Conservation (phyloP, 1,139 yeast species). For the Yarrowia galli region DNA sequence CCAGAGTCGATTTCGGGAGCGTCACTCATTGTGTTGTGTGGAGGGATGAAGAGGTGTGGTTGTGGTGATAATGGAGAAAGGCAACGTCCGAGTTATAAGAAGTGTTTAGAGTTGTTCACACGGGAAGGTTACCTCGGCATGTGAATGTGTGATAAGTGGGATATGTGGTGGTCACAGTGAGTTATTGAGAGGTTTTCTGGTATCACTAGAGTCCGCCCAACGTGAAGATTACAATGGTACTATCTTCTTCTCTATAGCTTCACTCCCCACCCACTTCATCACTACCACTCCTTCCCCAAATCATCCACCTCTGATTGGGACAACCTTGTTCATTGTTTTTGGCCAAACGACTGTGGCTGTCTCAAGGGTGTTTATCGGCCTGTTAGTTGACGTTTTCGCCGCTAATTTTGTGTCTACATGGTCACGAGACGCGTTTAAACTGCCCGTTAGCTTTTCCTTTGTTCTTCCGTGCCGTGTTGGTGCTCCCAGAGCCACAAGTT, state of each 20-base stretch:
- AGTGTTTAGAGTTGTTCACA: conserved; percentile 14
- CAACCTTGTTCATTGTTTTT: conserved; percentile 14
- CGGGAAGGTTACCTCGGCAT: conserved; percentile 22
- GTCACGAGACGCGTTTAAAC: neutral
- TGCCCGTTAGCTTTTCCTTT: neutral
- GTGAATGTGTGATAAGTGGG: conserved; percentile 1
- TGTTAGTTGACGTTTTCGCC: no score
- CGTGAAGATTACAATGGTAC: neutral
- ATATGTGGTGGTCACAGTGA: neutral
- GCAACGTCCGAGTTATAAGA: conserved; percentile 26
- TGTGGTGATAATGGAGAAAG: neutral
- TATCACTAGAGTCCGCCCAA: neutral
- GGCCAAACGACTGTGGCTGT: neutral
- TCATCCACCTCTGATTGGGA: conserved; percentile 3
- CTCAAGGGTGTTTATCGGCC: neutral
- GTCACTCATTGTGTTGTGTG: conserved; percentile 27
- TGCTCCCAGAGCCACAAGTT: no score
- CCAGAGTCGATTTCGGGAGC: conserved; percentile 38
- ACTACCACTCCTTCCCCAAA: neutral
- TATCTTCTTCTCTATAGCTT: no score
- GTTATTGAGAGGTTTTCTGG: no score
- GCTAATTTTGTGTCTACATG: no score
- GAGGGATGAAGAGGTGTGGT: neutral
- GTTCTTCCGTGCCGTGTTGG: neutral
- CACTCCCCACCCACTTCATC: no score